Evolutionary conservation across 148 eudicot species (phyloP), one percentile per base, ranked within the genome.

Genomic region (Nyssa sinensis): DNA sequence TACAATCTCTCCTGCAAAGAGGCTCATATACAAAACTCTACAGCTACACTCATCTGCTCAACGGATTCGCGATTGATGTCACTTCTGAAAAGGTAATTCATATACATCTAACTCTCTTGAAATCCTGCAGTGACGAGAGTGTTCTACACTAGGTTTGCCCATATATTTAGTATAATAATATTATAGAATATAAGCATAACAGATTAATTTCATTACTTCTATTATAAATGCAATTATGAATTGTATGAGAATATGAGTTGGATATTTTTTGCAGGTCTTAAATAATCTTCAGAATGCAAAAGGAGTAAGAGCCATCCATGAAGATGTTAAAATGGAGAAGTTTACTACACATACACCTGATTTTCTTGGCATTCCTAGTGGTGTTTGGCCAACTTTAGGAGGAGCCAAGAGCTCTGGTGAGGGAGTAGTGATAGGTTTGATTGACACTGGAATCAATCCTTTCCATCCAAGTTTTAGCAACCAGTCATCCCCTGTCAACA

Each of bases 391-490:
- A 30, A 55, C 69, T 16, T 64, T 89, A 32, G 93, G 93, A 25
- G 90, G 89, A 35, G 79, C 89, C n/a, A 75, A 67, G 60, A 76
- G 55, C 67, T 64, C 93, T 2, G 93, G 90, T 24, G 82, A 83
- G 25, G 89, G 90, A 17, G 81, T 87, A 33, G 91, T 89, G 57
- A 87, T 87, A 67, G 93, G 93, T 19, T 27, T 89, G 76, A 84
- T 89, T 61, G 91, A 89, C 84, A 89, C 93, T 0, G 93, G 93
- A 66, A 86, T 89, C 58, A 85, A 87, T 57, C 93, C 91, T 53
- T 68, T 59, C 66, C 93, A 89, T 71, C 91, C 90, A 1, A 87
- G 93, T 77, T 89, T 89, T 79, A 71, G 83, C 1, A 75, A 71
- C 65, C 27, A 55, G 37, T 66, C 81, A 64, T 73, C 79, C 9